Conservation (phyloP, 495 filamentous ascomycete genomes). For the Lasiosphaeria hispida region DNA sequence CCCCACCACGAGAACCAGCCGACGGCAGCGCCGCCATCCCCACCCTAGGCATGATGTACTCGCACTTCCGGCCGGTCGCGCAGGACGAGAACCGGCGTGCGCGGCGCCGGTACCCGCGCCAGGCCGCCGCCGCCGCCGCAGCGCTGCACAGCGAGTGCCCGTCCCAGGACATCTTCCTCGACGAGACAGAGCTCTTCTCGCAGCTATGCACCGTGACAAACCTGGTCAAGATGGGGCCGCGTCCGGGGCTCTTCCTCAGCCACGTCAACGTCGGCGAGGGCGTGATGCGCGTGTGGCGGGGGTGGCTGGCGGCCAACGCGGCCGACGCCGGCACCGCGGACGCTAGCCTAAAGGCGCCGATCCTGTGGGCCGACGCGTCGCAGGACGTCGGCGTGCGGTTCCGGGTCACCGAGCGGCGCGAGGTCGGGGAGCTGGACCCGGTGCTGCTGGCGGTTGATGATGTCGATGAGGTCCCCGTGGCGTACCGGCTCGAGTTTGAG, state of each 20-base stretch:
- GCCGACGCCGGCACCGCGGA: background rate
- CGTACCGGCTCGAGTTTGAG: constrained; percentile 59
- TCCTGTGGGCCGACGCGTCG: constrained; percentile 58
- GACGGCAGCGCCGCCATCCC: constrained; percentile 29
- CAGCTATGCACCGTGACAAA: constrained; percentile 68
- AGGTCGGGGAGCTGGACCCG: constrained; percentile 33
- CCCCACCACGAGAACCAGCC: constrained; percentile 14
- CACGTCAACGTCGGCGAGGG: constrained; percentile 62
- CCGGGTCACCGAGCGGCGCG: constrained; percentile 39
- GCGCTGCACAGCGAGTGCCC: constrained; percentile 38
- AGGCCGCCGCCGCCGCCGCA: constrained; percentile 17
- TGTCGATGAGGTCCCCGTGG: constrained; percentile 58
- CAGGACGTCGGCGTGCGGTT: constrained; percentile 59
- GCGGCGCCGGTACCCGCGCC: constrained; percentile 32
- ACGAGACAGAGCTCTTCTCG: constrained; percentile 65
- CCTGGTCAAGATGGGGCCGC: constrained; percentile 63
- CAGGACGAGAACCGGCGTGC: constrained; percentile 43
- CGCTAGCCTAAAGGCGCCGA: constrained; percentile 9
- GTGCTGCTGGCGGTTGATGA: constrained; percentile 41
- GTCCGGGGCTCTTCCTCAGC: constrained; percentile 55
- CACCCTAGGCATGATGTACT: constrained; percentile 42
- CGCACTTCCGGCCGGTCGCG: constrained; percentile 59
- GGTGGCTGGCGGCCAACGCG: constrained; percentile 59
- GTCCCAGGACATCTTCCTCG: constrained; percentile 61
- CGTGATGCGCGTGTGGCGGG: constrained; percentile 62